phyloP scores from a whole-genome alignment of 805 yeast species.

The Saturnispora quitensis region DNA sequence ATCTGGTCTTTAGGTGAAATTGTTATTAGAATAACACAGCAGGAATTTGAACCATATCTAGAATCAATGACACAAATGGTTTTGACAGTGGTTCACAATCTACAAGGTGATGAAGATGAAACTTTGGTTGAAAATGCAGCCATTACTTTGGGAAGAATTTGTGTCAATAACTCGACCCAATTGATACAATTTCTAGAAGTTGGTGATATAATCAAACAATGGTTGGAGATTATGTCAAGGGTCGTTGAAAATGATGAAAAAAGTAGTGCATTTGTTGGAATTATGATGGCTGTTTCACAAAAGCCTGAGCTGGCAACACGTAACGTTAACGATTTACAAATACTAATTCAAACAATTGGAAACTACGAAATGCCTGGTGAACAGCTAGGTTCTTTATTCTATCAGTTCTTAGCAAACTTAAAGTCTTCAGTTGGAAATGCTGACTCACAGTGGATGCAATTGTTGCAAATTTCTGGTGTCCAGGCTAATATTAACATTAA shows the following conservation, averaged over 20 bases:
- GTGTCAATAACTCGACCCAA: conserved; percentile 49
- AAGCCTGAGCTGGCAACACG: conserved; percentile 55
- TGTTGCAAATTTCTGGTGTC: conserved; percentile 4
- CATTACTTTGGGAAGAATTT: conserved; percentile 81
- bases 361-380: conserved; percentile 43
- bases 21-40: conserved; percentile 44
- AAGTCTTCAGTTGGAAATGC: conserved; percentile 38
- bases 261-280: conserved; percentile 78
- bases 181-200: conserved; percentile 7
- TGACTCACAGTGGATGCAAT: conserved; percentile 16
- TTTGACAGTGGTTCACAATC: conserved; percentile 48
- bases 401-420: conserved; percentile 37
- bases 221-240: conserved; percentile 64
- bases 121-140: conserved; percentile 82
- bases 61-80: conserved; percentile 45
- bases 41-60: conserved; percentile 43
- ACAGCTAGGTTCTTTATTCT: conserved; percentile 35
- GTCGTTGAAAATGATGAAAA: conserved; percentile 80
- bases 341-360: conserved; percentile 52
- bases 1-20: conserved; percentile 93
- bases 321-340: conserved; percentile 38
- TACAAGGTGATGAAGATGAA: conserved; percentile 38
- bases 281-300: conserved; percentile 56
- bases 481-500: conserved; percentile 20
- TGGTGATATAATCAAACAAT: conserved; percentile 44